Base-by-base conservation (phyloP, 495 filamentous ascomycete species). In the Talaromyces ruber region DNA sequence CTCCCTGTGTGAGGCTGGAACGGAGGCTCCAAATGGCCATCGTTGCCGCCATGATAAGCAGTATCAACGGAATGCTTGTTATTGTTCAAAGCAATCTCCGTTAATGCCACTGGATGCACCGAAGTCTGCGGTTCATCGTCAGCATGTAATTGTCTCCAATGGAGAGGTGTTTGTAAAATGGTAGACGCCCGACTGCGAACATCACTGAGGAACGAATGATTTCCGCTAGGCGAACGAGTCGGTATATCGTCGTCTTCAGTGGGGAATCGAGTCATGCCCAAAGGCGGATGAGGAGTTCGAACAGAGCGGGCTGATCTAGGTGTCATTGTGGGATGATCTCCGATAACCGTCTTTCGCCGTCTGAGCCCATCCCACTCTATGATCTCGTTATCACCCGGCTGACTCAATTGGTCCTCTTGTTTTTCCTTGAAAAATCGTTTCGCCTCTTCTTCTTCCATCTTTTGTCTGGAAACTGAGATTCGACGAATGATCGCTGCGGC, bases 301-400 rank as follows among this genome's bases (percentile, higher is more conserved):
- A 76, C 43, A 66, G 75, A 66, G 66, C 64, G 16, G 73, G 64
- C 66, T 47, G 72, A 64, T 34, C 71, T 64, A 4, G 73, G 64
- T 22, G 72, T 73, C 70, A 71, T 77, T 2, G 69, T 74, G 18
- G 74, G 74, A 11, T 72, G 76, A 21, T 81, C 80, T 21, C 81
- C 80, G 43, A 87, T 61, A 11, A 87, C 79, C 9, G 94, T 98
- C 68, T 85, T 89, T 58, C 94, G 84, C 62, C 94, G 81, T 65
- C 92, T 82, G 61, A 98, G 78, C 22, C 94, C 94, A 77, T 98
- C 94, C 91, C 92, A 98, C 74, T 98, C 92, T 58, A 91, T 84
- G 30, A 86, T 75, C 63, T 90, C 88, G 61, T 90, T 84, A 64
- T 96, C 90, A 39, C 75, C 81, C 9, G 93, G 86, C 3, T 91